Percentiles rank a stretch among this genome's conserved stretches.
phyloP scores from a whole-genome alignment of 2,329 filamentous ascomycete species.

The Lecanicillium sp. region DNA sequence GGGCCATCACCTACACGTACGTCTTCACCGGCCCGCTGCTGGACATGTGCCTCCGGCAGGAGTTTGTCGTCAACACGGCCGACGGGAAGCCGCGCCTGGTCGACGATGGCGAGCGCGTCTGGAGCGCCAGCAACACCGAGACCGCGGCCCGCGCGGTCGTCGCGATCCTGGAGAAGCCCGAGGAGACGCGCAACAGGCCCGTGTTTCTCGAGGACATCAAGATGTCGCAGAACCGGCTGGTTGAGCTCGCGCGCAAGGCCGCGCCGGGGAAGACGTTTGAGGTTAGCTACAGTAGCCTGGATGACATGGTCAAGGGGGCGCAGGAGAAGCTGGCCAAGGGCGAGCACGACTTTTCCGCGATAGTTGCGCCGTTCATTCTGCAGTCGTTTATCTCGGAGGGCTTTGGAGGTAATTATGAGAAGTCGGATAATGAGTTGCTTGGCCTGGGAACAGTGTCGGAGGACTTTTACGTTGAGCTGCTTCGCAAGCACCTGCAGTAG shows the following conservation, averaged over 20 bases:
- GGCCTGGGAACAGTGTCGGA: slow-evolving; percentile 38
- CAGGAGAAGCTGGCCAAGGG: slow-evolving; percentile 28
- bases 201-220: slow-evolving; percentile 45
- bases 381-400: slow-evolving; percentile 26
- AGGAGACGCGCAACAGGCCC: slow-evolving; percentile 45
- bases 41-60: slow-evolving; percentile 15
- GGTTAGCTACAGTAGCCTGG: slow-evolving; percentile 29
- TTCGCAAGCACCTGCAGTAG: slow-evolving; percentile 17
- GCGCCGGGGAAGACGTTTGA: slow-evolving; percentile 11
- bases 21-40: slow-evolving; percentile 29
- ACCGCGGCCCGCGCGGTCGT: slow-evolving; percentile 41
- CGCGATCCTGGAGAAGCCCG: slow-evolving; percentile 37
- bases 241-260: slow-evolving; percentile 23
- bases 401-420: slow-evolving; percentile 29
- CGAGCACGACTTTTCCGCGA: slow-evolving; percentile 22
- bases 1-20: slow-evolving; percentile 19
- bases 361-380: slow-evolving; percentile 28
- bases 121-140: slow-evolving; percentile 40
- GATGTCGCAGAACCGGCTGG: slow-evolving; percentile 44
- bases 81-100: slow-evolving; percentile 31
- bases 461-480: slow-evolving; percentile 31
- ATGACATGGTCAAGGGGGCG: slow-evolving; percentile 22
- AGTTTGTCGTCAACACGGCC: slow-evolving; percentile 21
- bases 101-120: slow-evolving; percentile 41
- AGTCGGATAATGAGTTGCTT: slow-evolving; percentile 38